These are phyloP conservation scores for Fusarium azukiicola DNA, from an alignment of 2,329 filamentous ascomycete species.

Conservation along the genomic window DNA sequence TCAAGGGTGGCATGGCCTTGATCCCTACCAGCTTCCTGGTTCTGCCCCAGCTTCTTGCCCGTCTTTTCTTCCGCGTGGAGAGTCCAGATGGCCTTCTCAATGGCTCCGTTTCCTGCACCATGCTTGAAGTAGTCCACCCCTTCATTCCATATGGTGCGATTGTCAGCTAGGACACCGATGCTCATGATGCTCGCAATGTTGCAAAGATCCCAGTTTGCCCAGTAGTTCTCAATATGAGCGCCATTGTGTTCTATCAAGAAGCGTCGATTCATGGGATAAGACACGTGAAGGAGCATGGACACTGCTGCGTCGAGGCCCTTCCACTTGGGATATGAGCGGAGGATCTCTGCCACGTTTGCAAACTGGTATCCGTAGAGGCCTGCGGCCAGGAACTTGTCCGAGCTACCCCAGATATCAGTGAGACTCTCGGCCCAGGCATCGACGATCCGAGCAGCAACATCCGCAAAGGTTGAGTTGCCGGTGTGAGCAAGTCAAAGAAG, in stretches of 20 bases:
- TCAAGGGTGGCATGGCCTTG: background rate
- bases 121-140: constrained; percentile 6
- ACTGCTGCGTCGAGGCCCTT: background rate
- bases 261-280: background rate
- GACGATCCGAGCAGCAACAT: background rate
- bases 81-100: background rate
- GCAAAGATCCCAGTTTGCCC: constrained; percentile 11
- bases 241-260: background rate
- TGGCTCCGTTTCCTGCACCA: background rate
- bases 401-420: background rate
- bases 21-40: background rate
- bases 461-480: background rate
- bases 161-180: background rate
- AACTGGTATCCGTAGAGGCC: constrained; percentile 3
- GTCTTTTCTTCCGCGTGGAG: background rate
- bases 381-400: background rate
- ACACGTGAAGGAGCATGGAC: background rate
- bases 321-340: background rate
- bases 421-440: background rate
- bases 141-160: background rate
- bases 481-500: too few relatives aligned
- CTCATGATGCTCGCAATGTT: background rate
- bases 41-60: background rate
- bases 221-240: background rate
- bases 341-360: constrained; percentile 1